phyloP scores from a whole-genome alignment of 441 rosid genomes.

The Biscutella auriculata region DNA sequence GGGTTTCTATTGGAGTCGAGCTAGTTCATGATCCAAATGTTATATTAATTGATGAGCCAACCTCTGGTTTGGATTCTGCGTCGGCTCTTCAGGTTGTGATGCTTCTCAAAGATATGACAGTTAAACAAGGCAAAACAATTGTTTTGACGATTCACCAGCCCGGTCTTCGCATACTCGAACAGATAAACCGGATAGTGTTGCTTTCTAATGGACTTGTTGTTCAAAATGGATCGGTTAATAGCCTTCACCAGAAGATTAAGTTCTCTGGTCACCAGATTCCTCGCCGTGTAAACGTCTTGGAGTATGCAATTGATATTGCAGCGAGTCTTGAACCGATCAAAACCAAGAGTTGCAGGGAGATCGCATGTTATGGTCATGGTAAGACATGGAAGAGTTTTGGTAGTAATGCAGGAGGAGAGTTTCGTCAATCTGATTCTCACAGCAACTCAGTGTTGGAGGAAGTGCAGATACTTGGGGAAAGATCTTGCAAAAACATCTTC shows the following conservation, averaged over 20 bases:
- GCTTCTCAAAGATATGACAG: slow-evolving; percentile 52
- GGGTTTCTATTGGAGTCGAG: slow-evolving; percentile 85
- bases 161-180: slow-evolving; percentile 68
- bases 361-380: slow-evolving; percentile 9
- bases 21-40: slow-evolving; percentile 77
- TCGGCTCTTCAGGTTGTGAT: slow-evolving; percentile 61
- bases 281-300: slow-evolving; percentile 63
- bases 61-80: slow-evolving; percentile 86
- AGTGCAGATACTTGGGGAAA: slow-evolving; percentile 49
- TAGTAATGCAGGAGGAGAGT: slow-evolving; percentile 16
- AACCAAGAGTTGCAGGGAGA: slow-evolving; percentile 16
- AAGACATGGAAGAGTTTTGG: slow-evolving; percentile 17
- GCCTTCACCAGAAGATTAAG: slow-evolving; percentile 50
- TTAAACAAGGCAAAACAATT: slow-evolving; percentile 69
- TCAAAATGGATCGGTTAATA: slow-evolving; percentile 43
- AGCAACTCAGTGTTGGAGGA: slow-evolving; percentile 42
- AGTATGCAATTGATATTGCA: slow-evolving; percentile 67
- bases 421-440: slow-evolving; percentile 22
- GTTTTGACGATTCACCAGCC: slow-evolving; percentile 83
- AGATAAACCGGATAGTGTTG: slow-evolving; percentile 51
- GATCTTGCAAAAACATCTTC: slow-evolving; percentile 75
- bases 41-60: slow-evolving; percentile 78
- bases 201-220: slow-evolving; percentile 51
- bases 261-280: slow-evolving; percentile 49
- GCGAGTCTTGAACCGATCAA: slow-evolving; percentile 28